Conservation (phyloP, 768 basidiomycete genomes). For the Agaricus blazei region DNA sequence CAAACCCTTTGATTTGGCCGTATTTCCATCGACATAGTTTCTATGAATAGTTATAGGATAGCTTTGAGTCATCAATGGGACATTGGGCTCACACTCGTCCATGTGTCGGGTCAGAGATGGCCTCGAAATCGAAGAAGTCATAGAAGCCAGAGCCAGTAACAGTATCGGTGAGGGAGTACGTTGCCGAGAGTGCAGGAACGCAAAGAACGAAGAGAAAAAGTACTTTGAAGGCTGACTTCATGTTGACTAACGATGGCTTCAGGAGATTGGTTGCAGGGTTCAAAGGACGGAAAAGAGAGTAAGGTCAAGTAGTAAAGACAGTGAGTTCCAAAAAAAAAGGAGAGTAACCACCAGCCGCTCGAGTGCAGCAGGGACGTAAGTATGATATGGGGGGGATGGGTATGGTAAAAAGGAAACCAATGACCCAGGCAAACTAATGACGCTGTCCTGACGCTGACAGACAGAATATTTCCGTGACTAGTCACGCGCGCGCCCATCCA, state of each 20-base stretch:
- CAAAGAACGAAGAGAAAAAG: neutral
- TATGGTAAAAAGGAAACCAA: neutral
- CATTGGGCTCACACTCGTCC: constrained; percentile 49
- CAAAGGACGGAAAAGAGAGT: neutral
- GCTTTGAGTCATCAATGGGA: neutral
- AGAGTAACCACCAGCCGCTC: neutral
- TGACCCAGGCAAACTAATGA: too few relatives aligned
- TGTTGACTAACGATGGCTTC: neutral
- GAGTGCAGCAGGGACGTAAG: neutral
- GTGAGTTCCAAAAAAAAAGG: neutral
- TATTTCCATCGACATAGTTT: constrained; percentile 34
- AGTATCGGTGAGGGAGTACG: constrained; percentile 35
- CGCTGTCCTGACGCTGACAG: too few relatives aligned
- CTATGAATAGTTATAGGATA: constrained; percentile 15
- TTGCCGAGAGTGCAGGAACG: neutral
- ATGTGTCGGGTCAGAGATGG: constrained; percentile 52
- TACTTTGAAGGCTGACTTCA: neutral
- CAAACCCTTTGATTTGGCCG: constrained; percentile 43
- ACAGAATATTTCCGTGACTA: neutral
- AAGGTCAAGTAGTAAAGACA: neutral
- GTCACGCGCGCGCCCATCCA: neutral
- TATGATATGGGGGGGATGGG: neutral
- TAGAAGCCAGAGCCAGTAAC: constrained; percentile 44
- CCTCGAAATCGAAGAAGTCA: constrained; percentile 41
- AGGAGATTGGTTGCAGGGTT: too few relatives aligned